Conservation (phyloP, 768 basidiomycete genomes). For the Pleurotus salmoneostramineus region DNA sequence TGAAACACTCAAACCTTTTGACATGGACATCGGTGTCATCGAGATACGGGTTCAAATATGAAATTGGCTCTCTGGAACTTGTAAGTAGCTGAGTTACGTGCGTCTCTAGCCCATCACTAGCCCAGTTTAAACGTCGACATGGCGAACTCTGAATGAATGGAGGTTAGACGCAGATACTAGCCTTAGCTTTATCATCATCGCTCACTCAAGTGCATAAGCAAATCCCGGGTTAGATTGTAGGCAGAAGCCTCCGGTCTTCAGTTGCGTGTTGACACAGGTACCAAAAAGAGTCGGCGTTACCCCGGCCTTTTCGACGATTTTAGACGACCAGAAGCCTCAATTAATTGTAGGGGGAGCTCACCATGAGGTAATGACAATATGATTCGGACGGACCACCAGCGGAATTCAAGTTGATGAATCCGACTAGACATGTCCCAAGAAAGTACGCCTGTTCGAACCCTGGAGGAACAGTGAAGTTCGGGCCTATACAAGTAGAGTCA, state of each 20-base stretch:
- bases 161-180: background rate
- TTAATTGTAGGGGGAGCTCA: background rate
- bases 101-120: background rate
- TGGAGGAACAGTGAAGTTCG: slow-evolving; percentile 8
- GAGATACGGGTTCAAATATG: no score
- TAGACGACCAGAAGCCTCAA: background rate
- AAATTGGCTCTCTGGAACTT: no score
- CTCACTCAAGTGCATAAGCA: background rate
- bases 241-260: slow-evolving; percentile 3
- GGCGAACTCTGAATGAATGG: background rate
- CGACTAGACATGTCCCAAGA: slow-evolving; percentile 9
- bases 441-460: slow-evolving; percentile 7
- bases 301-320: background rate
- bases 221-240: background rate
- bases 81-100: no score
- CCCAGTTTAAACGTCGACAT: background rate
- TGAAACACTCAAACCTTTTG: no score
- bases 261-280: background rate
- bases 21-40: no score
- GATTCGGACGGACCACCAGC: slow-evolving; percentile 4
- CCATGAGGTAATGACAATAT: slow-evolving; percentile 9
- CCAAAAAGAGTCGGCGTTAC: background rate
- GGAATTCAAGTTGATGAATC: slow-evolving; percentile 9
- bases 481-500: slow-evolving; percentile 1
- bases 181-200: no score